A percentile compares a stretch with the other conserved stretches of the same genome.
These are phyloP conservation scores for Phycomyces nitens DNA, from an alignment of 192 early-diverging fungal species.

Conservation along the genomic window DNA sequence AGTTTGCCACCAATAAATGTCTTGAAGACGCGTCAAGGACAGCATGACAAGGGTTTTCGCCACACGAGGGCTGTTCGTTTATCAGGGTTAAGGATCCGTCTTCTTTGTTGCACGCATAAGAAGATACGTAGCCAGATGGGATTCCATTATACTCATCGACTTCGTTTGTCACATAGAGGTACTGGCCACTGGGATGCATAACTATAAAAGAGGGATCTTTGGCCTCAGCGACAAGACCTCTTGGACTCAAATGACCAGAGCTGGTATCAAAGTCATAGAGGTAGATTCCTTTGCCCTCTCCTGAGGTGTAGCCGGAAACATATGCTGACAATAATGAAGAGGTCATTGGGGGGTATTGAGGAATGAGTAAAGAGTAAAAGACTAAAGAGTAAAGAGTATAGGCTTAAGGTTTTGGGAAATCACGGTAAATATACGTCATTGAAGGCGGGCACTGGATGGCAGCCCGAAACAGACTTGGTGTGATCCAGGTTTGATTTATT, in stretches of 20 bases:
- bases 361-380: conserved; percentile 9
- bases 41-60: conserved; percentile 29
- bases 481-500: no score
- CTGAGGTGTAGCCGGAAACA: conserved; percentile 29
- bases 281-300: conserved; percentile 28
- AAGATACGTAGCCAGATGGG: conserved; percentile 20
- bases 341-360: conserved; percentile 7
- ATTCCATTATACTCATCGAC: conserved; percentile 6
- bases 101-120: conserved; percentile 14
- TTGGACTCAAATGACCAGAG: conserved; percentile 8
- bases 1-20: conserved; percentile 31
- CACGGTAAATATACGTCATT: no score
- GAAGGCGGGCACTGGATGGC: background rate
- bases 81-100: conserved; percentile 10
- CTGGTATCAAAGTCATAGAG: conserved; percentile 24
- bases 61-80: conserved; percentile 21
- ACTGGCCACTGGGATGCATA: conserved; percentile 9
- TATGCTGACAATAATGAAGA: conserved; percentile 17
- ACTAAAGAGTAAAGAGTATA: conserved; percentile 7
- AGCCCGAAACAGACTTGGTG: background rate
- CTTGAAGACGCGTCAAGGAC: conserved; percentile 15
- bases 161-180: conserved; percentile 27
- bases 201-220: conserved; percentile 24
- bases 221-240: conserved; percentile 8
- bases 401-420: background rate